Conservation (phyloP, 441 rosid genomes). For the Gossypium trilobum region DNA sequence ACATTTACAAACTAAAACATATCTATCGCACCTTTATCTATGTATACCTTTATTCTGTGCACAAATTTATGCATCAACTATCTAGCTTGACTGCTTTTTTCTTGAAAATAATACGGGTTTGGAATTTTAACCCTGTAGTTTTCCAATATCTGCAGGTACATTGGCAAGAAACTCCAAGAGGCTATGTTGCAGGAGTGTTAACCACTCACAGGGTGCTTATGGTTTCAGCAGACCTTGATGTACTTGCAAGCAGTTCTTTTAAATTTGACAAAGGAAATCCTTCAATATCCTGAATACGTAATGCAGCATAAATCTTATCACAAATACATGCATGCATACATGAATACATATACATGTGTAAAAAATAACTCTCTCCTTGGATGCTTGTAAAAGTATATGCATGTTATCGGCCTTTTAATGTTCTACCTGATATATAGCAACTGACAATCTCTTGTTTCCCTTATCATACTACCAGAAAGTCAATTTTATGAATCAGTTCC, state of each 20-base stretch:
- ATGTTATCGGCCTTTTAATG: background rate
- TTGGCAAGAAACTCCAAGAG: conserved; percentile 93
- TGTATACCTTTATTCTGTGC: background rate
- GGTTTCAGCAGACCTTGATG: conserved; percentile 80
- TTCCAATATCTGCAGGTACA: conserved; percentile 46
- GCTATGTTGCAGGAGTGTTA: conserved; percentile 87
- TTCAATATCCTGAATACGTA: conserved; percentile 69
- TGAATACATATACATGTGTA: background rate
- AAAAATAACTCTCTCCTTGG: background rate
- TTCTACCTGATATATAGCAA: background rate
- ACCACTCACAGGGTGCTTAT: conserved; percentile 89
- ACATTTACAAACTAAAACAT: background rate
- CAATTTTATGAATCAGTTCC: background rate
- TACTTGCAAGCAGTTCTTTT: conserved; percentile 70
- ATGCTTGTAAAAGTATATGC: background rate
- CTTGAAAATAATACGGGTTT: conserved; percentile 1
- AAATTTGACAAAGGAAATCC: conserved; percentile 94
- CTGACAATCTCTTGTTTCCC: background rate
- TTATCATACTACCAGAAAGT: background rate
- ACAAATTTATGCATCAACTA: background rate
- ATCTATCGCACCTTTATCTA: background rate
- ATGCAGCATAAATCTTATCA: background rate
- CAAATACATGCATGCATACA: background rate
- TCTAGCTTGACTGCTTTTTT: background rate
- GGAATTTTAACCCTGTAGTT: conserved; percentile 2